Evolutionary conservation across 768 basidiomycete genomes (phyloP).

Genomic region (Lactarius hengduanensis): DNA sequence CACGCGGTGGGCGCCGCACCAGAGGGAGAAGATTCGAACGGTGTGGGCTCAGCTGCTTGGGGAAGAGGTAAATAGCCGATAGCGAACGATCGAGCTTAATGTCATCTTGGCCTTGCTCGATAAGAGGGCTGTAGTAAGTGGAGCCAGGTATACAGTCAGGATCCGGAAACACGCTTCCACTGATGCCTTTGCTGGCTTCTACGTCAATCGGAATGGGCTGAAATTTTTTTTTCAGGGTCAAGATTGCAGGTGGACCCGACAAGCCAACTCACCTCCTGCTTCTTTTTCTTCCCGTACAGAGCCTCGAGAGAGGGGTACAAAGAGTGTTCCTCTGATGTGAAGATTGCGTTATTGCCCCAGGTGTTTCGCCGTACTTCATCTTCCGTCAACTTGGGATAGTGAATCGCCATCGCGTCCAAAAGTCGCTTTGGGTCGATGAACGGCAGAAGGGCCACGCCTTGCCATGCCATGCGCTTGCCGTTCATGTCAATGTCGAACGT

Average conservation of each 20-base stretch:
- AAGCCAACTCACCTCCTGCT: constrained; percentile 58
- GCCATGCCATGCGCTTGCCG: constrained; percentile 99
- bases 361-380: constrained; percentile 83
- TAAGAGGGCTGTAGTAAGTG: constrained; percentile 78
- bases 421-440: constrained; percentile 90
- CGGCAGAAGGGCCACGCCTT: constrained; percentile 93
- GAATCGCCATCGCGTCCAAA: constrained; percentile 74
- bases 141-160: constrained; percentile 90
- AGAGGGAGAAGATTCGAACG: constrained; percentile 80
- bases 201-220: constrained; percentile 76
- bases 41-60: constrained; percentile 82
- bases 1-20: constrained; percentile 53
- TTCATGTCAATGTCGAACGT: constrained; percentile 99
- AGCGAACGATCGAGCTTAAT: constrained; percentile 85
- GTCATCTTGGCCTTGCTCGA: constrained; percentile 61
- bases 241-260: neutral
- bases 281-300: constrained; percentile 88
- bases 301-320: constrained; percentile 86
- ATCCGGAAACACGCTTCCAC: constrained; percentile 77
- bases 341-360: constrained; percentile 81
- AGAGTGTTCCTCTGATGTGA: constrained; percentile 79
- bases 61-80: constrained; percentile 87
- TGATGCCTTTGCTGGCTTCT: constrained; percentile 71
- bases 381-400: constrained; percentile 64
- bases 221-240: constrained; percentile 19